Base-by-base conservation (phyloP, 169 alveolate species). In the Plasmodium vivax region DNA sequence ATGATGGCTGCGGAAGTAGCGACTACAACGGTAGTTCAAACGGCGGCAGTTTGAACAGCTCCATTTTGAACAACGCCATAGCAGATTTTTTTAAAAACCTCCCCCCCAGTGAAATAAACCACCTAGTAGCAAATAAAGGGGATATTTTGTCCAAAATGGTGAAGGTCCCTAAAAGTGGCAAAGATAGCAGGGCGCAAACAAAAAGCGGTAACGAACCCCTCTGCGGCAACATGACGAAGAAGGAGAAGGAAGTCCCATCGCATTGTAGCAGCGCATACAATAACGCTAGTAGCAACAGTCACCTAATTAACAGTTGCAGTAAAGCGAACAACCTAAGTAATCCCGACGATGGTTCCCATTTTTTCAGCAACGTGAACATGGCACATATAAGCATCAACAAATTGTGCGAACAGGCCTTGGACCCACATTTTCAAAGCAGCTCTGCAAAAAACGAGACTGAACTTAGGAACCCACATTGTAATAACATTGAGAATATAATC, bases 101-200 rank as follows among this genome's bases (percentile, higher is more conserved):
- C 74, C 58, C 85, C 10, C 81, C 34, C 36, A 45, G 30, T 16
- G 93, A 85, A 85, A 72, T 85, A 30, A 85, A 27, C 36, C 62
- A 51, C 8, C 32, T 85, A 27, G 1, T 51, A 16, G 27, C 51
- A 14, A 85, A 85, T 75, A 85, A 85, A 30, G 84, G 56, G 82
- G 23, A 85, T 23, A 41, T 68, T 19, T 30, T 51, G 36, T 74
- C 93, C 16, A 85, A 85, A 9, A 72, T 41, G 5, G 30, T 19
- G 23, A 85, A 30, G 47, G 47, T 58, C 6, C 45, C 27, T 9
- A 3, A 34, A 75, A 75, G 12, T 75, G 23, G 30, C 3, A 75
- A 41, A 75, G 27, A 41, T 6, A 34, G 32, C 8, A 34, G 45
- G 36, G 45, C 38, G 27, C 32, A 68, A 19, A 10, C 27, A 7